Evolutionary conservation across 1,139 yeast species (phyloP), one percentile per base, ranked within the genome.

Genomic region (Yamadazyma triangularis): DNA sequence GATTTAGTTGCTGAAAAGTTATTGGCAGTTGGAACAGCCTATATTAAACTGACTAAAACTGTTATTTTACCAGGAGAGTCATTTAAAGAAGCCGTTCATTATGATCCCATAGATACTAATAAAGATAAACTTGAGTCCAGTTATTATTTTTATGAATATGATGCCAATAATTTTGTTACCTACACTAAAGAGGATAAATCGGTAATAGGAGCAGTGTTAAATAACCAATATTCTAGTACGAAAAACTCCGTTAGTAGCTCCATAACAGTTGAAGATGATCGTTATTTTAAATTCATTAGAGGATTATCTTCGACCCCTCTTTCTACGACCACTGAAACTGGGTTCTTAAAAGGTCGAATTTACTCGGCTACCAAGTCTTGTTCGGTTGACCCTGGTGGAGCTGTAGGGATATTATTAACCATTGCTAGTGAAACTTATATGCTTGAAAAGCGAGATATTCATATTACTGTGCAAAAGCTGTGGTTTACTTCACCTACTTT

Each of bases 61-160:
- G 29, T 52, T 2, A 42, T 53, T 12, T 24, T 49, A 3, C 48
- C 45, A 15, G 45, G 47, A 13, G 44, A 44, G 12, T 40, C 36
- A 22, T 32, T 24, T 16, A 34, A 37, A 12, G 46, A 42, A 26
- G 38, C 41, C 10, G 20, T 35, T 12, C 32, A 39, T 27, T 30
- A 39, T 42, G 9, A 34, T 36, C 32, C 35, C 26, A 12, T 39
- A 33, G 2, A 29, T 40, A 27, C 30, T 37, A 23, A 39, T 38
- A 3, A 30, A 32, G 16, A 16, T 9, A 3, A 12, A 8, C 13
- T 15, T 4, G 16, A 20, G 8, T 10, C 23, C 8, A 23, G 25
- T 8, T 15, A n/a, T 12, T n/a, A 20, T n/a, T 45, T 44, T 28
- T 36, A 35, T 10, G 39, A 44, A 21, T 40, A 34, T 25, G 38